Base-by-base conservation (phyloP, 1,284 basidiomycete genomes). In the Ceratobasidium sp. region DNA sequence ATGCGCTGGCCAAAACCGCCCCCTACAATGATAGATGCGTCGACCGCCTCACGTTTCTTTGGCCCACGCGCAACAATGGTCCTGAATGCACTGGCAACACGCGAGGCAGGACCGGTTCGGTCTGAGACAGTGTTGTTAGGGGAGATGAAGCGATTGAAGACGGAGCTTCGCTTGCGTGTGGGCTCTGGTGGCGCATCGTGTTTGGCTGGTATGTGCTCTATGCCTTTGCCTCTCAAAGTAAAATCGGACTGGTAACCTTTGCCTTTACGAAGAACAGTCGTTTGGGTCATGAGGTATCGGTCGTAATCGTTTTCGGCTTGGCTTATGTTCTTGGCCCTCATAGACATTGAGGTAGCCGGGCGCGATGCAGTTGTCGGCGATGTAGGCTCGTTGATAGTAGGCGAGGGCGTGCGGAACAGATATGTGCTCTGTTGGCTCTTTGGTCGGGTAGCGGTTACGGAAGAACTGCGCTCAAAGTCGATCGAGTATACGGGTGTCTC, bases 231-330 rank as follows among this genome's bases (percentile, higher is more conserved):
- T 16, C 67, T 43, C 10, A 57, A 4, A 30, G 58, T 71, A 41
- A 53, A 61, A 32, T 74, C 72, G 12, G 73, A 74, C 23, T 74
- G 71, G 45, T 76, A 73, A 6, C 74, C 74, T 41, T 73, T 67
- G 36, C 74, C 74, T 6, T 72, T 58, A 3, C 74, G 71, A 3
- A 74, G 43, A 12, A 74, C 72, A 6, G 32, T 50, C 0, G 64
- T 30, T 21, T 72, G 69, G n/a, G 73, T 36, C 64, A 72, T 53
- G 61, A 75, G 46, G n/a, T 65, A 62, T 26, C 52, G 58, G 1
- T 74, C 72, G 58, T 74, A 73, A 21, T 48, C 69, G 34, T 16
- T 46, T 30, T 72, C 71, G 18, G 23, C 28, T 32, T 36, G 57
- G 21, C 43, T 39, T 26, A 1, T 52, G 59, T 26, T 60, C 34